A percentile compares a stretch with the other conserved stretches of the same genome.
Conservation (phyloP, 2,329 filamentous ascomycete species). For the Cladorrhinum sp. region DNA sequence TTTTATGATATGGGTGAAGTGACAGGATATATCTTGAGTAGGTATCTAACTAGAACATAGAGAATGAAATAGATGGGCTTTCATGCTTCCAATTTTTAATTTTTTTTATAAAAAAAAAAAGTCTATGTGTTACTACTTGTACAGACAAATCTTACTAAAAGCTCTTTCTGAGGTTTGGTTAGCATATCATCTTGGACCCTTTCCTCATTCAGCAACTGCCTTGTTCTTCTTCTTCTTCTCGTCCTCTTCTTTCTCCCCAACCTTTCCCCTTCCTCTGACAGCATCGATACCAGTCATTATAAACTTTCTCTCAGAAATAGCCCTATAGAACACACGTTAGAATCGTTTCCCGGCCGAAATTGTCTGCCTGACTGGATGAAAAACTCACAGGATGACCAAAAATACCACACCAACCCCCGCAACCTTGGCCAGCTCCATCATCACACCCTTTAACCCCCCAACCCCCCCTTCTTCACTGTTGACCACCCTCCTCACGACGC, state of each 20-base stretch:
- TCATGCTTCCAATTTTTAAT: too few relatives aligned
- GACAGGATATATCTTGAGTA: too few relatives aligned
- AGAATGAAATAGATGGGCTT: too few relatives aligned
- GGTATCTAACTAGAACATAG: too few relatives aligned
- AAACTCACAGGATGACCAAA: constrained; percentile 60
- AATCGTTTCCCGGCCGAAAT: neutral
- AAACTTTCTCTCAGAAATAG: neutral
- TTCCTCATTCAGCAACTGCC: neutral
- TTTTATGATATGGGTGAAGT: too few relatives aligned
- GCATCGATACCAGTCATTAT: neutral
- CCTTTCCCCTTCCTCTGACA: neutral
- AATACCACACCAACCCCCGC: constrained; percentile 51
- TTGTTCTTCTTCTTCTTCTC: neutral
- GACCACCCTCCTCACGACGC: constrained; percentile 36
- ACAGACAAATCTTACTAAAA: too few relatives aligned
- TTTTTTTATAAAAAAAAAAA: too few relatives aligned
- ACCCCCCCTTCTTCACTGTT: constrained; percentile 20
- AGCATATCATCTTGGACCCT: too few relatives aligned
- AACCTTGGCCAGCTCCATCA: constrained; percentile 46
- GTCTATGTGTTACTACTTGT: too few relatives aligned
- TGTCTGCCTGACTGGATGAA: too few relatives aligned
- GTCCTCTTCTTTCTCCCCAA: neutral
- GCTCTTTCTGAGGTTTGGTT: too few relatives aligned
- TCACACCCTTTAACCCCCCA: constrained; percentile 29
- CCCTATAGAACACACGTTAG: neutral